phyloP scores from a whole-genome alignment of 2,329 filamentous ascomycete species.

The Boeremia exigua region DNA sequence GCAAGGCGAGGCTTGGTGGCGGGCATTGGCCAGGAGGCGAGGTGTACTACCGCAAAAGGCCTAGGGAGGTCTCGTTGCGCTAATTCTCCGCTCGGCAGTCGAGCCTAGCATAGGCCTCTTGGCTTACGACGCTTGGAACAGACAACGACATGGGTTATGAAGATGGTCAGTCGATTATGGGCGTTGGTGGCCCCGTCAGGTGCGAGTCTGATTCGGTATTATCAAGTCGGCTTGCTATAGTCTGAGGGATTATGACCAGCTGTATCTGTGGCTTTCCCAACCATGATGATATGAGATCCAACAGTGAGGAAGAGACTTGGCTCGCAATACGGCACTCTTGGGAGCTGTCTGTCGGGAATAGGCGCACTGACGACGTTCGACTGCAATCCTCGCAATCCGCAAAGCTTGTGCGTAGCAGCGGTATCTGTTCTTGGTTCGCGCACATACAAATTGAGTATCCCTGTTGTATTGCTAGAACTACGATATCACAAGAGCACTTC shows the following conservation, averaged over 20 bases:
- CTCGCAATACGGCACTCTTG: background rate
- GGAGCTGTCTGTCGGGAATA: constrained; percentile 5
- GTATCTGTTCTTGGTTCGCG: background rate
- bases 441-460: background rate
- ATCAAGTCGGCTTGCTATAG: background rate
- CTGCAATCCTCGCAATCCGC: background rate
- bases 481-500: background rate
- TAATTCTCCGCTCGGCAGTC: constrained; percentile 8
- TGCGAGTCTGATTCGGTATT: constrained; percentile 8
- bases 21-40: constrained; percentile 11
- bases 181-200: constrained; percentile 1
- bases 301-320: constrained; percentile 3
- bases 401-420: background rate
- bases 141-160: constrained; percentile 6
- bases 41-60: constrained; percentile 1
- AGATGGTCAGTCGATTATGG: constrained; percentile 3
- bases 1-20: constrained; percentile 11
- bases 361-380: background rate
- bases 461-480: background rate
- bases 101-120: constrained; percentile 4
- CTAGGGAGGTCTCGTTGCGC: constrained; percentile 2
- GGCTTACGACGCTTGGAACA: constrained; percentile 9
- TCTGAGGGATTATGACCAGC: constrained; percentile 4
- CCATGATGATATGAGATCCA: constrained; percentile 3
- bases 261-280: constrained; percentile 14